These are phyloP conservation scores for Paecilomyces formosus DNA, from an alignment of 2,329 filamentous ascomycete species.

Conservation along the genomic window DNA sequence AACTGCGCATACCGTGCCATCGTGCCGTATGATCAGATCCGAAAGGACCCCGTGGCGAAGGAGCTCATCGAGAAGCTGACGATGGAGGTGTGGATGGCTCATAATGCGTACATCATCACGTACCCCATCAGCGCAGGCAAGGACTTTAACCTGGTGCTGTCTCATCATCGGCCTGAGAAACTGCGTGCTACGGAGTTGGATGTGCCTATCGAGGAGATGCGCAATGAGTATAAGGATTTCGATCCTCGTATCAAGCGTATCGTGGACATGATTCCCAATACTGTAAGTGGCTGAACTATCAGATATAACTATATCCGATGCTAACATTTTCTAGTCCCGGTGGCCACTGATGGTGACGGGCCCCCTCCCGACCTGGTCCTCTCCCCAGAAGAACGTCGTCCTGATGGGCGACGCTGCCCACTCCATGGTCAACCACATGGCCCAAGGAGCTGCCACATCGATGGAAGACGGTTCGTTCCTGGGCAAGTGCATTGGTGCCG, in stretches of 20 bases:
- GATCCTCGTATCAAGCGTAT: conserved; percentile 38
- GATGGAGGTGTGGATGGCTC: conserved; percentile 38
- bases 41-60: conserved; percentile 34
- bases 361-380: conserved; percentile 36
- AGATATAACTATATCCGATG: background rate
- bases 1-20: conserved; percentile 42
- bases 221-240: conserved; percentile 36
- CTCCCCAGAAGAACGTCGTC: conserved; percentile 33
- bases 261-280: conserved; percentile 32
- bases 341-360: conserved; percentile 41
- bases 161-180: conserved; percentile 30
- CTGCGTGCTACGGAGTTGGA: conserved; percentile 28
- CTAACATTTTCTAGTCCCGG: conserved; percentile 12
- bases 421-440: conserved; percentile 38
- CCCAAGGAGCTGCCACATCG: conserved; percentile 38
- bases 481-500: conserved; percentile 27
- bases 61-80: conserved; percentile 31
- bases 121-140: conserved; percentile 40
- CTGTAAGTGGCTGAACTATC: conserved; percentile 9
- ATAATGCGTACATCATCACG: conserved; percentile 36
- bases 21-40: conserved; percentile 36
- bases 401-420: conserved; percentile 40
- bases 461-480: conserved; percentile 41
- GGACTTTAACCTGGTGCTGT: conserved; percentile 42
- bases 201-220: conserved; percentile 37